A percentile compares a stretch with the other conserved stretches of the same genome.
phyloP scores from a whole-genome alignment of 208 protist species.

The Trypanosoma melophagium region DNA sequence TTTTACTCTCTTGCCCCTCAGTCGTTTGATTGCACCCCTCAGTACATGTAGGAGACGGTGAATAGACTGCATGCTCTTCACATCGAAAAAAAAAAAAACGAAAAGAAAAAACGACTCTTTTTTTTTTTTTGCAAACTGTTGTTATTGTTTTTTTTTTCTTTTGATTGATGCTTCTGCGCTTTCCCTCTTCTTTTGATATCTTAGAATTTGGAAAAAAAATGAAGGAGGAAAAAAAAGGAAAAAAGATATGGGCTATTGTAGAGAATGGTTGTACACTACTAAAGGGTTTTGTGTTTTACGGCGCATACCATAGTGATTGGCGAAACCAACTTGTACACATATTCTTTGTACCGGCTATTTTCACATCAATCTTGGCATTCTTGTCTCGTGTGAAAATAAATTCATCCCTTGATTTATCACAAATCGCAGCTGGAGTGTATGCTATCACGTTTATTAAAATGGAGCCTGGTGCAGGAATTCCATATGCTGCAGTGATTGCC shows the following conservation, averaged over 20 bases:
- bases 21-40: no score
- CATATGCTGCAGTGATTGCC: constrained; percentile 47
- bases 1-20: no score
- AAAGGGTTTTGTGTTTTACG: constrained; percentile 75
- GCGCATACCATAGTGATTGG: constrained; percentile 60
- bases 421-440: constrained; percentile 48
- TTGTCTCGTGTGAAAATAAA: constrained; percentile 37
- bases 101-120: no score
- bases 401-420: constrained; percentile 40
- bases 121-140: neutral
- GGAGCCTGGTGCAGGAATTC: constrained; percentile 53
- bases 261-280: constrained; percentile 60
- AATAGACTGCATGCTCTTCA: no score
- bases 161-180: neutral
- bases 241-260: constrained; percentile 32
- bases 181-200: constrained; percentile 6
- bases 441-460: constrained; percentile 57
- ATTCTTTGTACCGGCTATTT: constrained; percentile 71
- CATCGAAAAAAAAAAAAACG: no score
- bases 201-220: constrained; percentile 21
- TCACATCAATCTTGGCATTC: constrained; percentile 59
- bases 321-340: constrained; percentile 78
- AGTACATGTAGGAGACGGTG: no score
- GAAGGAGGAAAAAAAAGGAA: neutral
- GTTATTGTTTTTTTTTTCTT: neutral